Evolutionary conservation across 2,329 filamentous ascomycete genomes (phyloP), one percentile per base, ranked within the genome.

Genomic region (Pseudogymnoascus sp.): DNA sequence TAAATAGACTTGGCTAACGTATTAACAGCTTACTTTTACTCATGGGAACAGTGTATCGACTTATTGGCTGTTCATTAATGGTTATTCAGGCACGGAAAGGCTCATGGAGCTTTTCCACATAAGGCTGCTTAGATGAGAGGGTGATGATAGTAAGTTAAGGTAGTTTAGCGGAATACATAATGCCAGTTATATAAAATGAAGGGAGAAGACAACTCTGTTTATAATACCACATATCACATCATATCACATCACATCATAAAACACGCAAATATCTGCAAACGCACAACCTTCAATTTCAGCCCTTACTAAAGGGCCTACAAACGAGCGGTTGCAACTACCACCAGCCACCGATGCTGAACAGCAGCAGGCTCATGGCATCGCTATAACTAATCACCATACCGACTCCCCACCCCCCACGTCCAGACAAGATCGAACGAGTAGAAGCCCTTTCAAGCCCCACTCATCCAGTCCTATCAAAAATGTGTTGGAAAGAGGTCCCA

Each of bases 221-320:
- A 15, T 1, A 48, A 48, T 12, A n/a, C 42, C 21, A 42, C 18
- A 48, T 9, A 48, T 52, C 25, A 52, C 25, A 52, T 29, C 18
- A 18, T 15, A 42, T 40, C 8, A 40, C 15, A 40, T 18, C 37
- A 40, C 39, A 29, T 29, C 21, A 29, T 48, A 6, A 31, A 48
- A 52, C n/a, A 15, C 13, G 6, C 13, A 25, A 15, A 10, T 13
- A 9, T n/a, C n/a, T n/a, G 25, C 25, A 52, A 52, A 52, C 45
- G 45, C 45, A 52, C 45, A 52, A 52, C 45, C 45, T 31, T 52
- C 45, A 42, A 52, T 52, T 52, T 52, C 45, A 52, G 45, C 27
- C 45, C 45, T 15, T 48, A n/a, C 25, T 52, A 52, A 12, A 27
- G 10, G 45, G 39, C 45, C 45, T 52, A 52, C 45, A 31, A 52